Evolutionary conservation across 306 rosid species (phyloP), one percentile per base, ranked within the genome.

Genomic region (Cercis canadensis): DNA sequence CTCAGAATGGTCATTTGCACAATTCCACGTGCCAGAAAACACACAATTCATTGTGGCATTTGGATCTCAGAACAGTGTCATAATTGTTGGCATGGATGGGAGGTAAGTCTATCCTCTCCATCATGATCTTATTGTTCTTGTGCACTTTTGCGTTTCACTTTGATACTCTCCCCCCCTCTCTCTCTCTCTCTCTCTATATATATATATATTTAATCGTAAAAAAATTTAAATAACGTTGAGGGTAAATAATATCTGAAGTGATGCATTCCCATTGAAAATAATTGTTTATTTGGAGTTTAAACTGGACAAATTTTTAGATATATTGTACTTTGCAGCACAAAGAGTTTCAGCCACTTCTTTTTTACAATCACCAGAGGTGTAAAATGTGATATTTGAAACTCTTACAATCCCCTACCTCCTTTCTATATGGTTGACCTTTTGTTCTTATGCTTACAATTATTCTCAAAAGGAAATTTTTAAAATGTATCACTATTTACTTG

Each of bases 1-100:
- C 87, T 94, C 97, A 12, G 99, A 94, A 77, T 89, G 99, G 99
- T 94, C 99, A 71, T 89, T 94, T 84, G 92, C 99, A 15, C 95
- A 56, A 81, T 87, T 89, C 85, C 99, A 59, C 82, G 78, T 91
- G 72, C 92, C 95, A 46, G 96, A 86, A 65, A 85, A 71, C 68
- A 80, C 91, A 36, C 85, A 75, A 63, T 91, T 79, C 74, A 89
- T 91, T 65, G 93, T 89, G 53, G 89, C 99, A 43, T 94, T 94
- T 74, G 99, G 99, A 76, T 77, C 95, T 64, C 92, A 82, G 69
- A 89, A 91, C 81, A 67, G 82, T 11, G 69, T 91, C 62, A 61
- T 94, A 55, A 73, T 89, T 50, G 87, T 80, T 69, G 96, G 99
- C 73, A 75, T 89, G 87, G 86, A 94, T 89, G 99, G 99, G 77